These are phyloP conservation scores for Hygrophila difformis DNA, from an alignment of 257 asterid species.

Conservation along the genomic window DNA sequence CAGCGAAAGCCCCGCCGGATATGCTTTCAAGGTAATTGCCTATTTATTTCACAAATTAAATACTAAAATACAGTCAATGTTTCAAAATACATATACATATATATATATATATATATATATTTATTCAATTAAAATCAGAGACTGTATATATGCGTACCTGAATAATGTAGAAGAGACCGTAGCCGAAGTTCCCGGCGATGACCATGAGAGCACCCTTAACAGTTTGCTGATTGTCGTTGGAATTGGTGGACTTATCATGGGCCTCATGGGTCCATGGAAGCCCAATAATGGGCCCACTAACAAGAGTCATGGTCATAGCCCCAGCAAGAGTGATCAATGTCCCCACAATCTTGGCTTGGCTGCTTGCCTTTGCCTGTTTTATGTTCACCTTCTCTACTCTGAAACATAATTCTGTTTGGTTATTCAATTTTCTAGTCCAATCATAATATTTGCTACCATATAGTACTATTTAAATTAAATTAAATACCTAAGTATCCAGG, in stretches of 20 bases:
- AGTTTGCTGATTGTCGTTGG: conserved; percentile 20
- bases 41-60: not conserved
- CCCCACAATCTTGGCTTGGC: conserved; percentile 6
- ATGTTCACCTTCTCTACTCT: conserved; percentile 5
- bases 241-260: not conserved
- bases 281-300: not conserved
- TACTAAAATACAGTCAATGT: not conserved
- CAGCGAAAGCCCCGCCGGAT: conserved; percentile 55
- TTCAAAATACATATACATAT: not conserved
- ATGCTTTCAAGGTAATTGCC: conserved; percentile 48
- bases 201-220: conserved; percentile 56
- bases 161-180: conserved; percentile 47
- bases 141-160: conserved; percentile 27
- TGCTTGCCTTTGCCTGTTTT: not conserved
- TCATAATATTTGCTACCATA: not conserved
- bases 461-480: too few relatives aligned
- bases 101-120: not conserved
- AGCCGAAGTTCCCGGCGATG: conserved; percentile 31
- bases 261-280: conserved; percentile 5
- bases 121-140: not conserved
- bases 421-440: not conserved
- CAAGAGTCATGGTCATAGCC: conserved; percentile 7
- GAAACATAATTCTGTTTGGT: too few relatives aligned
- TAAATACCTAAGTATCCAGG: not conserved
- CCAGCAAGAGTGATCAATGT: conserved; percentile 3